These are phyloP conservation scores for Calonectria leucothoes DNA, from an alignment of 2,329 filamentous ascomycete genomes.

Conservation along the genomic window DNA sequence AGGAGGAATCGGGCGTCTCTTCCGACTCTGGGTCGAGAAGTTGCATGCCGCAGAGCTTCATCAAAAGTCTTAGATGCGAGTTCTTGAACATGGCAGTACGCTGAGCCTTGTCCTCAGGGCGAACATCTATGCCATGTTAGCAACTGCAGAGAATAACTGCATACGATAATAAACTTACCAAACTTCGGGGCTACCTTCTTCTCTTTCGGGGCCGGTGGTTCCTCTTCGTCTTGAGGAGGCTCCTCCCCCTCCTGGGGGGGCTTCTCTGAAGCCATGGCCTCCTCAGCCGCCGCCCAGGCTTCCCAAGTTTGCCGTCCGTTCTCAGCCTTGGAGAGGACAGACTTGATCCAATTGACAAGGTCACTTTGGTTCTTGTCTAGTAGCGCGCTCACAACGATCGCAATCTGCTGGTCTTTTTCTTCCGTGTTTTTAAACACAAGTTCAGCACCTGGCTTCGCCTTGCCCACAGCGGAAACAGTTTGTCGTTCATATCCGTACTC, in stretches of 20 bases:
- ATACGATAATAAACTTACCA: conserved; percentile 40
- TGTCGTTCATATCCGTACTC: conserved; percentile 92
- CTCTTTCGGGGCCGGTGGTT: conserved; percentile 39
- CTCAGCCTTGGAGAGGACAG: conserved; percentile 73
- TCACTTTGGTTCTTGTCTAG: conserved; percentile 83
- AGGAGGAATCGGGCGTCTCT: conserved; percentile 80
- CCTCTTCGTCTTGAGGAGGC: conserved; percentile 40
- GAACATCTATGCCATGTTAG: conserved; percentile 62
- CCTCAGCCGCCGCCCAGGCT: conserved; percentile 79
- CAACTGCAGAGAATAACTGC: neutral
- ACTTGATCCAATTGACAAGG: conserved; percentile 85
- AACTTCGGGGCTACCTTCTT: conserved; percentile 48
- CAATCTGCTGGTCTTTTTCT: conserved; percentile 78
- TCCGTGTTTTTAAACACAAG: conserved; percentile 83
- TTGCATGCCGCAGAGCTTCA: conserved; percentile 80
- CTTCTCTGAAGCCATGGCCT: conserved; percentile 61
- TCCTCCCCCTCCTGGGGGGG: conserved; percentile 44
- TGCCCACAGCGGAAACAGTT: conserved; percentile 71
- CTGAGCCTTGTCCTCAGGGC: conserved; percentile 73
- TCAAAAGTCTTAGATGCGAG: conserved; percentile 84
- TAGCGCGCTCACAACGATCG: conserved; percentile 81
- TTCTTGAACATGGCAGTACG: conserved; percentile 88
- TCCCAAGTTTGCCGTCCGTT: conserved; percentile 84
- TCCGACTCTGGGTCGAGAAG: conserved; percentile 65
- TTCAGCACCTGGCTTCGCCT: conserved; percentile 79